phyloP scores from a whole-genome alignment of 1,284 basidiomycete genomes.

The Malassezia sympodialis region DNA sequence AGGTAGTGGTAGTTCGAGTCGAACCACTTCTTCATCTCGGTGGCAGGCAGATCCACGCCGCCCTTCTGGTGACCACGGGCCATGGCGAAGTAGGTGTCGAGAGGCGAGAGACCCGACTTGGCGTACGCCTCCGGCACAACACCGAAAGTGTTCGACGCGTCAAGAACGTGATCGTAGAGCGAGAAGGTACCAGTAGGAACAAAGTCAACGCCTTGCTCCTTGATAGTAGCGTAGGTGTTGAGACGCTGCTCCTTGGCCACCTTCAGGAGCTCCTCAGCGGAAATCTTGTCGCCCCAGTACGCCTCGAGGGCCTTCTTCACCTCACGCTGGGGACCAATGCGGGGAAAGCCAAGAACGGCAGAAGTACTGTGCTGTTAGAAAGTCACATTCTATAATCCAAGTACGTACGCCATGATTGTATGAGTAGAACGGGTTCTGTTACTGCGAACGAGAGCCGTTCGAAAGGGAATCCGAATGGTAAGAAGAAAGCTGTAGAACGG shows the following conservation, averaged over 20 bases:
- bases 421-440: slow-evolving; percentile 8
- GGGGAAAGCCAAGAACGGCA: slow-evolving; percentile 75
- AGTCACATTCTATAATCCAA: neutral
- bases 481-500: neutral
- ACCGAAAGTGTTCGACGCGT: slow-evolving; percentile 93
- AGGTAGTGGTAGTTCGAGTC: slow-evolving; percentile 99
- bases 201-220: slow-evolving; percentile 76
- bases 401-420: slow-evolving; percentile 15
- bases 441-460: slow-evolving; percentile 3
- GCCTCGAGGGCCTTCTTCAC: slow-evolving; percentile 74
- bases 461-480: slow-evolving; percentile 10
- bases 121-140: slow-evolving; percentile 91
- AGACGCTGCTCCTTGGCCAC: slow-evolving; percentile 80
- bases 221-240: slow-evolving; percentile 78
- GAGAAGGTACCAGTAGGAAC: slow-evolving; percentile 96
- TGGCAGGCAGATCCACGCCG: slow-evolving; percentile 90
- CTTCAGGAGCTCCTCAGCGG: slow-evolving; percentile 78
- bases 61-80: slow-evolving; percentile 90
- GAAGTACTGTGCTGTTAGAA: slow-evolving; percentile 23
- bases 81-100: slow-evolving; percentile 87
- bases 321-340: slow-evolving; percentile 91
- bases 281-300: slow-evolving; percentile 91
- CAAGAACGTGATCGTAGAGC: slow-evolving; percentile 96
- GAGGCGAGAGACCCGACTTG: slow-evolving; percentile 71
- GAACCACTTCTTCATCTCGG: slow-evolving; percentile 99